Percentiles rank a stretch among this genome's conserved stretches.
phyloP scores from a whole-genome alignment of 495 filamentous ascomycete species.

The Talaromyces trachyspermus region DNA sequence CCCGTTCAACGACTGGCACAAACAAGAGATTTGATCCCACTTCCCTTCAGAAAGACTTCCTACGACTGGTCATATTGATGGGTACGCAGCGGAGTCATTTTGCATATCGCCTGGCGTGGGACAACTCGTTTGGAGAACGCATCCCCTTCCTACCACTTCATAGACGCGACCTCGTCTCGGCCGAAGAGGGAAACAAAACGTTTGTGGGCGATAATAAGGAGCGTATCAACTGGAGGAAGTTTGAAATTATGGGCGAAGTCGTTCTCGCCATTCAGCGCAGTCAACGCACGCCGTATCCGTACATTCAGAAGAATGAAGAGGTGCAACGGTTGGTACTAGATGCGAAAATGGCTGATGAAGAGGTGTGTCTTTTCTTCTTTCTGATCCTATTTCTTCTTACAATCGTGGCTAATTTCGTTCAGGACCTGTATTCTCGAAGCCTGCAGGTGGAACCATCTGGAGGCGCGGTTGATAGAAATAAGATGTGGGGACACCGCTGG shows the following conservation, averaged over 20 bases:
- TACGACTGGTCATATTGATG: conserved; percentile 88
- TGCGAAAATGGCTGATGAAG: conserved; percentile 44
- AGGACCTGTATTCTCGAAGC: conserved; percentile 41
- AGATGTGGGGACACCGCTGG: conserved; percentile 34
- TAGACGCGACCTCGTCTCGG: conserved; percentile 78
- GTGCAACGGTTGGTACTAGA: conserved; percentile 68
- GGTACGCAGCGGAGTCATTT: conserved; percentile 83
- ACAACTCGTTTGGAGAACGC: conserved; percentile 80
- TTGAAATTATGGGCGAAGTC: conserved; percentile 91
- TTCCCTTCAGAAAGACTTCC: conserved; percentile 70
- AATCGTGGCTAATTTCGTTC: not conserved
- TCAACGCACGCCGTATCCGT: conserved; percentile 75
- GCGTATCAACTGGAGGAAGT: conserved; percentile 96
- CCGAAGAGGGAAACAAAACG: conserved; percentile 86
- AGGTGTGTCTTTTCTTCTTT: conserved; percentile 25
- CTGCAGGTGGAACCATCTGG: conserved; percentile 37
- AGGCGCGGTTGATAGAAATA: conserved; percentile 31
- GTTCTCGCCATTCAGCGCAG: conserved; percentile 84
- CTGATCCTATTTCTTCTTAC: not conserved
- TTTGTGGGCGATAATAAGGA: conserved; percentile 68
- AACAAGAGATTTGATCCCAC: conserved; percentile 69
- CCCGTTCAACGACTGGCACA: conserved; percentile 79
- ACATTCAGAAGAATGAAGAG: conserved; percentile 57
- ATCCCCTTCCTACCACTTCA: conserved; percentile 95
- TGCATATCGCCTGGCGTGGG: conserved; percentile 92